Evolutionary conservation across 176 grass and related monocot species (phyloP).

Genomic region (Oryza meyeriana): DNA sequence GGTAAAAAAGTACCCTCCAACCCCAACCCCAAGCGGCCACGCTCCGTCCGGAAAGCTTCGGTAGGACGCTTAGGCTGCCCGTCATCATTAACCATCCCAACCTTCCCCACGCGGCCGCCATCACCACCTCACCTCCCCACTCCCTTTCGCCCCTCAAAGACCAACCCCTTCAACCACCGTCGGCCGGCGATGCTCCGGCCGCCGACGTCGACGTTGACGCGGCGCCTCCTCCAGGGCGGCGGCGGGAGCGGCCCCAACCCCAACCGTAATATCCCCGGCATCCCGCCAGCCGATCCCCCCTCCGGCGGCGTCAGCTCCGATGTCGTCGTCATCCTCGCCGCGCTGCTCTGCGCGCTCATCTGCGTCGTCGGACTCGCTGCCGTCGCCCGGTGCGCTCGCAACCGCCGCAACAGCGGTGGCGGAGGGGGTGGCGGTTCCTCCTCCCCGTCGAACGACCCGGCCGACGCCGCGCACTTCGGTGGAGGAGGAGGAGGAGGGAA

Average conservation of each 20-base stretch:
- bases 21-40: background rate
- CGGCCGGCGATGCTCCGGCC: conserved; percentile 43
- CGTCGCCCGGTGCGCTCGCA: conserved; percentile 49
- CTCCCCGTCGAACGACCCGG: conserved; percentile 16
- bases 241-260: background rate
- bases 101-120: background rate
- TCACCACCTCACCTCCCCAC: conserved; percentile 5
- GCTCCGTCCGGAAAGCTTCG: conserved; percentile 20
- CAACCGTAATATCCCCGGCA: conserved; percentile 24
- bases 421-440: background rate
- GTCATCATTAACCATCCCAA: conserved; percentile 41
- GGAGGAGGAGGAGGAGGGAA: background rate
- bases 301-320: conserved; percentile 38
- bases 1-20: background rate
- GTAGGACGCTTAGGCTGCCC: conserved; percentile 1
- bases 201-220: conserved; percentile 12
- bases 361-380: conserved; percentile 59
- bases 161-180: conserved; percentile 9
- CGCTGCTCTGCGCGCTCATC: conserved; percentile 65
- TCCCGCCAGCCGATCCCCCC: conserved; percentile 45
- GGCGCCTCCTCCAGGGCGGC: conserved; percentile 48
- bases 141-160: conserved; percentile 5
- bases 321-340: conserved; percentile 60
- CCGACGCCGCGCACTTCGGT: conserved; percentile 15
- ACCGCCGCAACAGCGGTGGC: conserved; percentile 25